Base-by-base conservation (phyloP, 495 filamentous ascomycete species). In the Daldinia caldariorum region DNA sequence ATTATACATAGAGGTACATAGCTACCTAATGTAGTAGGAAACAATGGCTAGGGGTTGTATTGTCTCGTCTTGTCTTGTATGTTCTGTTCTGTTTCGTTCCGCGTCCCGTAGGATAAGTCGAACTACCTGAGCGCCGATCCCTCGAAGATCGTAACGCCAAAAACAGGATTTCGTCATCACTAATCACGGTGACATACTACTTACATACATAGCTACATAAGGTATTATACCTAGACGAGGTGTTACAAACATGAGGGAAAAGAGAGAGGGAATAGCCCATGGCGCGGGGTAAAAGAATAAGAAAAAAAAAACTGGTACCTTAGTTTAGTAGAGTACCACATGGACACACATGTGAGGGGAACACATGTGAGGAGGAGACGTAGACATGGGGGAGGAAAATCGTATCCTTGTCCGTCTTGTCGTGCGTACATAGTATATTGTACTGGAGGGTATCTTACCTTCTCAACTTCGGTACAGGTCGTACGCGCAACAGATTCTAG, bases 91-190 rank as follows among this genome's bases (percentile, higher is more conserved):
- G 26, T 20, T 26, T 57, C 37, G 26, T 22, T 10, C 35, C 54
- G 16, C 2, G 14, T 34, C 64, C 41, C 18, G 14, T 43, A 50
- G 47, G 47, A 50, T 29, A 6, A 22, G 26, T 29, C 22, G 22
- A 51, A 51, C 20, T n/a, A 22, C 9, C 9, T 26, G 63, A 49
- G 18, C 58, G 59, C 54, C 41, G 59, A 69, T 69, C 66, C 5
- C 35, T 49, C 31, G 39, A 57, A 60, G 66, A 62, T 54, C 26
- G 13, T n/a, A 41, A 38, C 13, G 32, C 26, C 4, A 53, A 67
- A 71, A 71, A 67, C 69, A 67, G 69, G 63, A 67, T 71, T 67
- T 63, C 69, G 63, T 71, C 69, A 71, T 71, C 18, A 39, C 16
- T 55, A 18, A 60, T 64, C 59, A 67, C 41, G 37, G 63, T 63